Conservation (phyloP, 164 flowering plant species). For the Dillenia turbinata region DNA sequence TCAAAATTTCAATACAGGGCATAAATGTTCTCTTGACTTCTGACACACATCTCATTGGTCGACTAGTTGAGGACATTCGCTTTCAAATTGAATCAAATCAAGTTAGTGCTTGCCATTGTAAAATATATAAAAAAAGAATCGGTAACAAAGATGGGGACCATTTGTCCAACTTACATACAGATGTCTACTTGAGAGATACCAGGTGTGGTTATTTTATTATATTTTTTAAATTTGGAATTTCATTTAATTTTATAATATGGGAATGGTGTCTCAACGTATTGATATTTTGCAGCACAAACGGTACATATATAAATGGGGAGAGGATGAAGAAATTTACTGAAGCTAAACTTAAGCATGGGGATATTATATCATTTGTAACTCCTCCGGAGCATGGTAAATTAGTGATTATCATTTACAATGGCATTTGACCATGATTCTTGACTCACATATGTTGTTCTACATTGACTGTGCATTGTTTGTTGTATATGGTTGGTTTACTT, state of each 20-base stretch:
- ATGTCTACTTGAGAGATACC: conserved; percentile 69
- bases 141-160: conserved; percentile 27
- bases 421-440: too few relatives aligned
- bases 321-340: conserved; percentile 59
- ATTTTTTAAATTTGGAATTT: not conserved
- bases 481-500: too few relatives aligned
- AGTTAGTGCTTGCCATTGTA: conserved; percentile 79
- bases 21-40: conserved; percentile 64
- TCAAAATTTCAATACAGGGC: conserved; percentile 46
- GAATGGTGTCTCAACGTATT: conserved; percentile 6
- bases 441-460: too few relatives aligned
- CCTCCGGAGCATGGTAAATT: conserved; percentile 65
- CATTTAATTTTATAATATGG: not conserved
- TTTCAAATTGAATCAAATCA: conserved; percentile 66
- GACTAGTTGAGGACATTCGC: conserved; percentile 46
- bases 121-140: conserved; percentile 47
- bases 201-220: conserved; percentile 35
- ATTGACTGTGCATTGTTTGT: too few relatives aligned
- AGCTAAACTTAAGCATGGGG: conserved; percentile 66
- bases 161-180: conserved; percentile 12
- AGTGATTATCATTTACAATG: too few relatives aligned
- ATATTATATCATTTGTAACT: conserved; percentile 73
- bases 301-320: conserved; percentile 83
- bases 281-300: conserved; percentile 74
- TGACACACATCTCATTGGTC: conserved; percentile 74